Conservation (phyloP, 148 eudicot genomes). For the Drosera capensis region DNA sequence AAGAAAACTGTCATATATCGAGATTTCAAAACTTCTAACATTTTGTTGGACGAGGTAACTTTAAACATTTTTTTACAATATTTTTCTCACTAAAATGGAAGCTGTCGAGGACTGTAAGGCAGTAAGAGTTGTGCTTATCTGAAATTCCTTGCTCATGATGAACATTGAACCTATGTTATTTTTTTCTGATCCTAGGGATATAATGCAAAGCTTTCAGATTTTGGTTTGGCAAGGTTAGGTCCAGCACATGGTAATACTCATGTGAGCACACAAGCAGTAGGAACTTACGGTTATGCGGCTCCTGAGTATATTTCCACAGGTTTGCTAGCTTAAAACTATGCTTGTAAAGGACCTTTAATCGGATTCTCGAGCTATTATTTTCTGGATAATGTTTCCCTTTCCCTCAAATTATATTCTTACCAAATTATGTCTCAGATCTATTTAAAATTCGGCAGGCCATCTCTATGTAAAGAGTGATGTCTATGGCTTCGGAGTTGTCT, state of each 20-base stretch:
- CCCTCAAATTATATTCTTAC: no score
- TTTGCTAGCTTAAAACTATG: slow-evolving; percentile 11
- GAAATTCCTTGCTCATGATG: neutral
- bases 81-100: no score
- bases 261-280: slow-evolving; percentile 60
- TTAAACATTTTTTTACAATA: neutral
- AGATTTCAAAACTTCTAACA: slow-evolving; percentile 75
- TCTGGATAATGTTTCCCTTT: no score
- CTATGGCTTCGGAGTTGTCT: no score
- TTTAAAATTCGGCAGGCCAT: slow-evolving; percentile 27
- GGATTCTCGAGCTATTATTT: no score
- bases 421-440: no score
- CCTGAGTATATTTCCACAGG: slow-evolving; percentile 82
- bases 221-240: slow-evolving; percentile 82
- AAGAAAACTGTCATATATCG: slow-evolving; percentile 75
- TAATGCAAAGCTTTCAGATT: slow-evolving; percentile 73
- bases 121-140: no score
- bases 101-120: no score
- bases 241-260: slow-evolving; percentile 60
- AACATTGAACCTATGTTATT: neutral
- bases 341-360: neutral
- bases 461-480: slow-evolving; percentile 67
- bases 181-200: slow-evolving; percentile 23
- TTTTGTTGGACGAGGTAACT: slow-evolving; percentile 50
- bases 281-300: slow-evolving; percentile 84